phyloP scores from a whole-genome alignment of 805 yeast genomes.

The Starmerella floris region DNA sequence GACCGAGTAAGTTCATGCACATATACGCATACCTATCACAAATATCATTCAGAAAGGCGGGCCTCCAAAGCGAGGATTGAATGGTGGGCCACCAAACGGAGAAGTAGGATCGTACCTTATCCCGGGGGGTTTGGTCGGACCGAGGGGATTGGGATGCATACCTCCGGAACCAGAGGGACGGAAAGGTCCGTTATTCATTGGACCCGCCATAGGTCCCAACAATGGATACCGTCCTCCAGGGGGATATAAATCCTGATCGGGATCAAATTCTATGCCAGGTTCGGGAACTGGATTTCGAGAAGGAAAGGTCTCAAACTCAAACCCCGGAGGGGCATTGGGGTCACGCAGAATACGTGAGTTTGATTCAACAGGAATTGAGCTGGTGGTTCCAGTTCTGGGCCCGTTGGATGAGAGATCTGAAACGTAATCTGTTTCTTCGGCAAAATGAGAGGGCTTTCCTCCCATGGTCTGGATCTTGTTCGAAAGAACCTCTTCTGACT shows the following conservation, averaged over 20 bases:
- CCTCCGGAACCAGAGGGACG: slow-evolving; percentile 12
- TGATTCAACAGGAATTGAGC: neutral
- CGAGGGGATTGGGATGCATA: slow-evolving; percentile 26
- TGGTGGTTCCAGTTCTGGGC: no score
- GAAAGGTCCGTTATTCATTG: slow-evolving; percentile 16
- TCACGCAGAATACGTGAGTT: slow-evolving; percentile 1
- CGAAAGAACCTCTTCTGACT: no score
- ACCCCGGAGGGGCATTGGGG: slow-evolving; percentile 29
- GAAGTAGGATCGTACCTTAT: slow-evolving; percentile 31
- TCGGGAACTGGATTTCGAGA: neutral
- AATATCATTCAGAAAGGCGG: neutral
- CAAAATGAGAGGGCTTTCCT: no score
- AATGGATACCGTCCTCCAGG: slow-evolving; percentile 26
- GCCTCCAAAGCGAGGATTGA: neutral
- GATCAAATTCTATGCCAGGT: slow-evolving; percentile 22
- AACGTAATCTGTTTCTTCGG: no score
- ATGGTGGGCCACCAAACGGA: slow-evolving; percentile 15
- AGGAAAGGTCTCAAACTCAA: slow-evolving; percentile 31
- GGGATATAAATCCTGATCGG: slow-evolving; percentile 30
- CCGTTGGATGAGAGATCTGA: no score
- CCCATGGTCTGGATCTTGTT: no score
- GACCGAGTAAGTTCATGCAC: no score
- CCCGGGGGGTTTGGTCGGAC: neutral
- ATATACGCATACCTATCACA: no score
- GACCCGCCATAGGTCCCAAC: slow-evolving; percentile 24